Percentiles rank a stretch among this genome's conserved stretches.
These are phyloP conservation scores for Xerophyta viscosa DNA, from an alignment of 106 monocot species.

Conservation along the genomic window DNA sequence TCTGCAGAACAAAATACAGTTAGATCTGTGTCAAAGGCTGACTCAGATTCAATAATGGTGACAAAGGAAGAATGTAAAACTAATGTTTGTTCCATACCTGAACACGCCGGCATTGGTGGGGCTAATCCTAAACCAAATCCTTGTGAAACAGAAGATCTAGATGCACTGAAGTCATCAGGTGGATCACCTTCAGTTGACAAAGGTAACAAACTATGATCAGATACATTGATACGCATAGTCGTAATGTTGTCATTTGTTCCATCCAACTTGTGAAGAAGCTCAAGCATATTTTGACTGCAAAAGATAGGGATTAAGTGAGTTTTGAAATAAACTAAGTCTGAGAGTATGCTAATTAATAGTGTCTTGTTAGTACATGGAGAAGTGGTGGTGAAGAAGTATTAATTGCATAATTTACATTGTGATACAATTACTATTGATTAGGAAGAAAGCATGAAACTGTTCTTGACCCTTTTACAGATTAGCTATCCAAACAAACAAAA, in stretches of 20 bases:
- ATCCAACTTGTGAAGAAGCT: conserved; percentile 81
- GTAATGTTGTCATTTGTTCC: conserved; percentile 33
- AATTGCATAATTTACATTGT: too few relatives aligned
- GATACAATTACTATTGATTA: too few relatives aligned
- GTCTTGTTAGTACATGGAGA: too few relatives aligned
- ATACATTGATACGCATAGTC: conserved; percentile 11
- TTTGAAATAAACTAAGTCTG: too few relatives aligned
- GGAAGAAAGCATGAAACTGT: too few relatives aligned
- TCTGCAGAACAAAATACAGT: conserved; percentile 13
- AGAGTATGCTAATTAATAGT: too few relatives aligned
- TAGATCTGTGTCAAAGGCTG: too few relatives aligned
- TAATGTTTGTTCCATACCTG: conserved; percentile 15
- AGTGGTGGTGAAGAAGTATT: too few relatives aligned
- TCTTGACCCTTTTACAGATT: too few relatives aligned
- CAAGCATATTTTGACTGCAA: conserved; percentile 86
- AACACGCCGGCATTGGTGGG: conserved; percentile 46
- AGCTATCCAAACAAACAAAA: too few relatives aligned
- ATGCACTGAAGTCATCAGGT: conserved; percentile 25
- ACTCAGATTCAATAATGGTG: conserved; percentile 8
- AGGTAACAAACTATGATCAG: conserved; percentile 18
- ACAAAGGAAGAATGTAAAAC: conserved; percentile 6
- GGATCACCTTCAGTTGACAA: conserved; percentile 16
- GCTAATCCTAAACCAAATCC: conserved; percentile 60
- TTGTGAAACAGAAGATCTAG: conserved; percentile 33
- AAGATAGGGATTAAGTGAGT: not conserved